Conservation (phyloP, 2,329 filamentous ascomycete species). For the Alternaria sp. region DNA sequence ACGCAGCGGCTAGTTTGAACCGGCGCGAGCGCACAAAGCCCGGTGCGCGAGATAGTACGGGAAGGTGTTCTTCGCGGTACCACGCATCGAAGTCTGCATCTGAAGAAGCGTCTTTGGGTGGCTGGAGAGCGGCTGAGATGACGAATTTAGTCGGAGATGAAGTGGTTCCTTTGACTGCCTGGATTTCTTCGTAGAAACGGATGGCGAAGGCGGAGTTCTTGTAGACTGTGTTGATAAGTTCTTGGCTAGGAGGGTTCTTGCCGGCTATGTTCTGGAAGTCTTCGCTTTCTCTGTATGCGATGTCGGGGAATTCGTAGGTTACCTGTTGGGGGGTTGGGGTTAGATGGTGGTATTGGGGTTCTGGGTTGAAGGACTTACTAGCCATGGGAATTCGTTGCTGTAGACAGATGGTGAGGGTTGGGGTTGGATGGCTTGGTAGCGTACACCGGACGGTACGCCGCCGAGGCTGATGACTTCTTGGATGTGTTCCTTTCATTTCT, state of each 20-base stretch:
- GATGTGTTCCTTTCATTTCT: conserved; percentile 15
- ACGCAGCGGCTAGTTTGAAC: conserved; percentile 24
- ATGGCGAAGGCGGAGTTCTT: conserved; percentile 35
- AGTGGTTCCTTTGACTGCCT: neutral
- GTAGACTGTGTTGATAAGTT: conserved; percentile 30
- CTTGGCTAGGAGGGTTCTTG: conserved; percentile 24
- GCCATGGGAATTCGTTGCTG: conserved; percentile 24
- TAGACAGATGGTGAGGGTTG: conserved; percentile 2
- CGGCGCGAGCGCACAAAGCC: conserved; percentile 30
- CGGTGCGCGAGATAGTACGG: conserved; percentile 7
- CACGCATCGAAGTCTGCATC: conserved; percentile 26
- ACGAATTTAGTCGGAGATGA: conserved; percentile 16
- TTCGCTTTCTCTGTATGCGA: conserved; percentile 22
- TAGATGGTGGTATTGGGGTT: neutral
- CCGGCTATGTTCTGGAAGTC: conserved; percentile 34
- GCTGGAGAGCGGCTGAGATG: conserved; percentile 16
- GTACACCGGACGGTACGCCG: conserved; percentile 30
- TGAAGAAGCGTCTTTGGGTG: conserved; percentile 1
- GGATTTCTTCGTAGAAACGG: conserved; percentile 30
- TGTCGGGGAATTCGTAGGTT: conserved; percentile 35
- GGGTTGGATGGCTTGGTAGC: conserved; percentile 29
- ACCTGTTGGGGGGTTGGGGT: conserved; percentile 7
- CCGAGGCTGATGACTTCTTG: conserved; percentile 28
- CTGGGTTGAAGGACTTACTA: conserved; percentile 5
- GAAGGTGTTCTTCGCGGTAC: conserved; percentile 30